phyloP scores from a whole-genome alignment of 805 yeast species.

The Teunomyces pallodes region DNA sequence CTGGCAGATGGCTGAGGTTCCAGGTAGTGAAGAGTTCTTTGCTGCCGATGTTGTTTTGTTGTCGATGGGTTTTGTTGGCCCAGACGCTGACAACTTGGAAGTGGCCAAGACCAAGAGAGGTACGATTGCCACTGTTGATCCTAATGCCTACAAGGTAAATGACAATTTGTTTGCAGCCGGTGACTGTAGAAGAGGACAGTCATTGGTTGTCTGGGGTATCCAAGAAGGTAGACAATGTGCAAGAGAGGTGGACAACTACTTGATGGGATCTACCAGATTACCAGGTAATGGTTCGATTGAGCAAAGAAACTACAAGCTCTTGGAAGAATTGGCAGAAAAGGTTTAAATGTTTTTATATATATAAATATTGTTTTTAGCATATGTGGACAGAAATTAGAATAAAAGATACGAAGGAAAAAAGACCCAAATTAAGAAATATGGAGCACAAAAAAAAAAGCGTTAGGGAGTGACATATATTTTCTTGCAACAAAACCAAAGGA shows the following conservation, averaged over 20 bases:
- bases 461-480: too few species aligned
- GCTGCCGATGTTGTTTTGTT: constrained; percentile 91
- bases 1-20: constrained; percentile 98
- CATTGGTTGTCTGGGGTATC: constrained; percentile 98
- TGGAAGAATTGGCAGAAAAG: constrained; percentile 73
- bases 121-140: constrained; percentile 64
- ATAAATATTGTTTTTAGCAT: not conserved
- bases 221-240: constrained; percentile 99
- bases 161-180: constrained; percentile 91
- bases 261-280: constrained; percentile 75
- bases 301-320: constrained; percentile 72
- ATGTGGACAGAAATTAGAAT: not conserved
- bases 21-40: constrained; percentile 90
- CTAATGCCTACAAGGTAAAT: constrained; percentile 64
- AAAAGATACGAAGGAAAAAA: not conserved
- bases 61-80: constrained; percentile 98
- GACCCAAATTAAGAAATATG: too few species aligned
- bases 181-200: constrained; percentile 98
- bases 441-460: too few species aligned
- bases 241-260: constrained; percentile 77
- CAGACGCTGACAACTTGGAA: constrained; percentile 77
- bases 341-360: constrained; percentile 24
- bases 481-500: too few species aligned
- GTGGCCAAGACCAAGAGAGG: constrained; percentile 78
- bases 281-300: constrained; percentile 95